A percentile compares a stretch with the other conserved stretches of the same genome.
phyloP scores from a whole-genome alignment of 441 rosid genomes.

The Eruca vesicaria region DNA sequence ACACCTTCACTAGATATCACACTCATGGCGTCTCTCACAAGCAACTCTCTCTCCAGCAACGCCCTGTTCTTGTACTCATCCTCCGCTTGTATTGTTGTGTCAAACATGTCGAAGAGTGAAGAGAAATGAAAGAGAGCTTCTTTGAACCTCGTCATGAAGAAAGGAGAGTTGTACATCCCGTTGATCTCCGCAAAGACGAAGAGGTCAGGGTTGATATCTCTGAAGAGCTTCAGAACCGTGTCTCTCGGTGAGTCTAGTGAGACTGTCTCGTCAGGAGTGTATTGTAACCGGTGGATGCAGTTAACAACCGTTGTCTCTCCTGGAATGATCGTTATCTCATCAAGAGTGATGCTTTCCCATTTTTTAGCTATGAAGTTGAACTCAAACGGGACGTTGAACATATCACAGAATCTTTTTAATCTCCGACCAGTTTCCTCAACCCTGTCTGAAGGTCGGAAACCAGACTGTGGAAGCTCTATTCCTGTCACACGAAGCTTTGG shows the following conservation, averaged over 20 bases:
- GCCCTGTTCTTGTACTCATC: conserved; percentile 52
- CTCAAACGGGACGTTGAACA: conserved; percentile 77
- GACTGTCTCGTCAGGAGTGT: conserved; percentile 81
- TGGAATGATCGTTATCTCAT: conserved; percentile 57
- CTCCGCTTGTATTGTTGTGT: conserved; percentile 50
- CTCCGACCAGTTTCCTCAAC: conserved; percentile 84
- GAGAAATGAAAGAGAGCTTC: conserved; percentile 91
- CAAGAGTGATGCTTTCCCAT: conserved; percentile 84
- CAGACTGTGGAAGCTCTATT: conserved; percentile 88
- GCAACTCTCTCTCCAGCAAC: conserved; percentile 61
- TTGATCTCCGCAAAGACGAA: conserved; percentile 73
- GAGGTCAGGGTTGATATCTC: conserved; percentile 62
- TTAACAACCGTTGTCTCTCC: conserved; percentile 66
- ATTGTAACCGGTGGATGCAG: conserved; percentile 56
- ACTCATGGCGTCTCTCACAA: conserved; percentile 50
- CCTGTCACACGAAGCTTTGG: conserved; percentile 76
- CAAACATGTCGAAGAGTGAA: conserved; percentile 74
- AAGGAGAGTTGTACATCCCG: conserved; percentile 80
- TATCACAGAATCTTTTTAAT: conserved; percentile 60
- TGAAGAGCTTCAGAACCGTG: conserved; percentile 62
- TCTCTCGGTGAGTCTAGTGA: conserved; percentile 70
- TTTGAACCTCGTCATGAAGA: conserved; percentile 76
- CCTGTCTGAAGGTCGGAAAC: conserved; percentile 76
- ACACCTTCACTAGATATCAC: conserved; percentile 68
- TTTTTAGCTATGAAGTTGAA: conserved; percentile 67